Evolutionary conservation across 192 early-diverging fungal species (phyloP), one percentile per base, ranked within the genome.

Genomic region (Phlyctochytrium bullatum): DNA sequence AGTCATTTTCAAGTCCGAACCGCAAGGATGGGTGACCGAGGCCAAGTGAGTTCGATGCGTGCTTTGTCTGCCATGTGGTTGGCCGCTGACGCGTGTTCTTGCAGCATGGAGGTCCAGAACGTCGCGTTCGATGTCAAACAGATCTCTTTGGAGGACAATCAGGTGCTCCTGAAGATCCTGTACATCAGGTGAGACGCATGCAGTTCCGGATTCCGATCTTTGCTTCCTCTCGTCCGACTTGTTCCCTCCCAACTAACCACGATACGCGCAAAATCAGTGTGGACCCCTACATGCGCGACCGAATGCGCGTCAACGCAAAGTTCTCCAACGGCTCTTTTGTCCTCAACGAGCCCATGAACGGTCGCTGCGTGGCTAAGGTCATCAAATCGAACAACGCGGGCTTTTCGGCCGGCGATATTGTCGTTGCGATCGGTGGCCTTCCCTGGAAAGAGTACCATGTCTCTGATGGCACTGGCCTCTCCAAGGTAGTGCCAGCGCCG

Each of bases 251-350:
- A n/a, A n/a, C n/a, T n/a, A n/a, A n/a, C n/a, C n/a, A n/a, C n/a
- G n/a, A n/a, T n/a, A n/a, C n/a, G n/a, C n/a, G n/a, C n/a, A n/a
- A n/a, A n/a, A n/a, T n/a, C n/a, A 91, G 29, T 14, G 6, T 63
- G 20, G 90, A 92, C 73, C 91, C 89, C 3, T 92, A 93, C 73
- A 86, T 89, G 86, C 79, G 83, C 52, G 66, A 73, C 29, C 86
- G 88, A 53, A 92, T 93, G 83, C 66, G 74, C 53, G 73, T 84
- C 35, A 67, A 66, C 2, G 62, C 54, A 2, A 78, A 77, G 27
- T 70, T 70, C 2, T 83, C 88, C 60, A 59, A 79, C 31, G 36
- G 66, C 16, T 59, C 77, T 3, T 90, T 84, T 70, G 34, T 56
- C 14, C n/a, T 90, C 17, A 89, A 88, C 34, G 61, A 89, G 52